phyloP scores from a whole-genome alignment of 345 rosid genomes.

The Noccaea caerulescens region DNA sequence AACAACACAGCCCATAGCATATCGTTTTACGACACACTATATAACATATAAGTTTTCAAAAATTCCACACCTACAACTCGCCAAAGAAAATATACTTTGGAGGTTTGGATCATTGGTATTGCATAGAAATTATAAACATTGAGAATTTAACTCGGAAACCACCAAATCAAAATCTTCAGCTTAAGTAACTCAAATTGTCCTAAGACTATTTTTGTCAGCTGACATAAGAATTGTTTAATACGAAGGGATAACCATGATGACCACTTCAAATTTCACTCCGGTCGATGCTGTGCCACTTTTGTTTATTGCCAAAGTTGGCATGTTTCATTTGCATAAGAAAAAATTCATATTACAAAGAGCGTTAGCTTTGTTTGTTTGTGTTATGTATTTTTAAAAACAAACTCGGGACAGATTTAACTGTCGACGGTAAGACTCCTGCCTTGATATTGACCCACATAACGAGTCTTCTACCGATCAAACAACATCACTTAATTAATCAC shows the following conservation, averaged over 20 bases:
- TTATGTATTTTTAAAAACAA: no score
- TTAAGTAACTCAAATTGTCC: background rate
- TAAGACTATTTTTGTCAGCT: background rate
- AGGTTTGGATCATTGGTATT: background rate
- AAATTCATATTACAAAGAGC: no score
- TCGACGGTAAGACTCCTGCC: background rate
- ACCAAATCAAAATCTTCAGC: background rate
- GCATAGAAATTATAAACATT: background rate
- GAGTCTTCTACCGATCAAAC: background rate
- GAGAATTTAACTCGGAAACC: background rate
- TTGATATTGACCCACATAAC: background rate
- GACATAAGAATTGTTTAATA: background rate
- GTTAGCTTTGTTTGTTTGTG: no score
- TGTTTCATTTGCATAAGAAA: background rate
- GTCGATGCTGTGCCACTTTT: conserved; percentile 15
- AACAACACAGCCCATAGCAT: no score
- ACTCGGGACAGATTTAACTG: background rate
- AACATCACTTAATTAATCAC: background rate
- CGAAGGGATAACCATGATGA: background rate
- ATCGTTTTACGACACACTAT: background rate
- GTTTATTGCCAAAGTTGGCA: background rate
- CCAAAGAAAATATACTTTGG: no score
- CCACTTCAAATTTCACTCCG: background rate
- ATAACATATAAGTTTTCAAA: background rate
- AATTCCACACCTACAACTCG: background rate